A percentile compares a stretch with the other conserved stretches of the same genome.
These are phyloP conservation scores for Sonneratia alba DNA, from an alignment of 345 rosid genomes.

Conservation along the genomic window DNA sequence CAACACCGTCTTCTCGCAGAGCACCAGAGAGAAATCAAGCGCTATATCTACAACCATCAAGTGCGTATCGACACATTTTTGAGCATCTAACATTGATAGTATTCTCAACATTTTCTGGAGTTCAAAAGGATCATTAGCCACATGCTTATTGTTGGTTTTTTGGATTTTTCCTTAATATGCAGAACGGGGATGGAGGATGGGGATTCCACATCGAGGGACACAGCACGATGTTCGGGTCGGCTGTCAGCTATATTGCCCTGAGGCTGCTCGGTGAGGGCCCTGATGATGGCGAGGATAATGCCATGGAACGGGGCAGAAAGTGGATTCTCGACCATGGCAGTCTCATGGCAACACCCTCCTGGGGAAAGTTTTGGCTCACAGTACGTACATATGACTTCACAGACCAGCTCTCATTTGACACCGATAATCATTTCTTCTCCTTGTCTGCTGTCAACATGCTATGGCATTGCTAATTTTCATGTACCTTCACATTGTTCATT, in stretches of 20 bases:
- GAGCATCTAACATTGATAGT: neutral
- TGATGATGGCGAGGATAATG: constrained; percentile 29
- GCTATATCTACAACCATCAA: constrained; percentile 59
- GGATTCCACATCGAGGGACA: constrained; percentile 56
- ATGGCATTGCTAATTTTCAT: no score
- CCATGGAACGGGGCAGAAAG: constrained; percentile 32
- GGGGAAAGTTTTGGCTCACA: constrained; percentile 63
- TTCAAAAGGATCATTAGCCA: neutral
- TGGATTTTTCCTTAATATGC: neutral
- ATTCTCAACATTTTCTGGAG: neutral
- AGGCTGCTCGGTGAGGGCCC: constrained; percentile 48
- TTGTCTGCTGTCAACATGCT: no score
- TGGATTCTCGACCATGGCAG: constrained; percentile 71
- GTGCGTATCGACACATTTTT: constrained; percentile 11
- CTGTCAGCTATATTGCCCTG: constrained; percentile 42
- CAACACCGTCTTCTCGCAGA: constrained; percentile 31
- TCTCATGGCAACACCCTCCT: constrained; percentile 36
- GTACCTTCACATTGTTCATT: neutral
- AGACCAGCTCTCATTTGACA: neutral
- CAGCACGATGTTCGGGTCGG: constrained; percentile 56
- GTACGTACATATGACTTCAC: constrained; percentile 13
- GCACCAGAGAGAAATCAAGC: constrained; percentile 46
- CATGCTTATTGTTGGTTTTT: neutral
- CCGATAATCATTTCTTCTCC: no score
- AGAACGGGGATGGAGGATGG: constrained; percentile 78